Percentiles rank a stretch among this genome's conserved stretches.
phyloP scores from a whole-genome alignment of 169 alveolate genomes.

The Plasmodium fragile region DNA sequence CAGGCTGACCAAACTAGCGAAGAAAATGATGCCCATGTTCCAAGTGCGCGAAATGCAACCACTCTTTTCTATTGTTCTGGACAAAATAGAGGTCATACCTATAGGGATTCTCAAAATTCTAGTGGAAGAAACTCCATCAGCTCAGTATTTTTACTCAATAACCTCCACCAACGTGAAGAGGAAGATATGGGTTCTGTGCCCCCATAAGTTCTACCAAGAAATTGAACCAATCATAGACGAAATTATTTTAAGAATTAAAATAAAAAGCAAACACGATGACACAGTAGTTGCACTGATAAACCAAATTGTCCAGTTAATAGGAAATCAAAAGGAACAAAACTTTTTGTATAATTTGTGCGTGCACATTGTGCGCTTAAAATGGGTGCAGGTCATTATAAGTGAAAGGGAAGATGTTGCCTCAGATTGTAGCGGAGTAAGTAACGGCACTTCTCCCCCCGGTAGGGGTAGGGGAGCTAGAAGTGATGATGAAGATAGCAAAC shows the following conservation, averaged over 20 bases:
- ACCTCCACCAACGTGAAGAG: conserved; percentile 62
- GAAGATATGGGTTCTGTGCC: conserved; percentile 70
- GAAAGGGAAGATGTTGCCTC: conserved; percentile 29
- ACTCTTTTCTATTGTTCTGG: conserved; percentile 78
- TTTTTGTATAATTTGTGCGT: conserved; percentile 67
- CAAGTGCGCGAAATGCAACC: conserved; percentile 87
- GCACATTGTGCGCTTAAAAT: conserved; percentile 68
- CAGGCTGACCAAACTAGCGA: conserved; percentile 76
- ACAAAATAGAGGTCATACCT: conserved; percentile 81
- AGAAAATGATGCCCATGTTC: conserved; percentile 84
- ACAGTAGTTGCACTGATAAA: conserved; percentile 11
- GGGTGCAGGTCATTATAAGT: conserved; percentile 26
- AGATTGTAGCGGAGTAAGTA: background rate
- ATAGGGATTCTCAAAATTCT: conserved; percentile 75
- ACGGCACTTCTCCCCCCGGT: background rate
- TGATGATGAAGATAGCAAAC: background rate
- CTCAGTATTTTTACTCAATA: conserved; percentile 82
- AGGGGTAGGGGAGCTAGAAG: background rate
- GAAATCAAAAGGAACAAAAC: conserved; percentile 35
- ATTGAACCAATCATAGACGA: conserved; percentile 56
- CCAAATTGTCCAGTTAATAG: conserved; percentile 42
- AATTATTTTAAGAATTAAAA: conserved; percentile 55
- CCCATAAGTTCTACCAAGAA: conserved; percentile 52
- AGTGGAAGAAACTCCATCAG: conserved; percentile 83
- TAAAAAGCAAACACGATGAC: conserved; percentile 32